Percentiles rank a stretch among this genome's conserved stretches.
These are phyloP conservation scores for Gracilaria caudata DNA, from an alignment of 23 red algal genomes.

Conservation along the genomic window DNA sequence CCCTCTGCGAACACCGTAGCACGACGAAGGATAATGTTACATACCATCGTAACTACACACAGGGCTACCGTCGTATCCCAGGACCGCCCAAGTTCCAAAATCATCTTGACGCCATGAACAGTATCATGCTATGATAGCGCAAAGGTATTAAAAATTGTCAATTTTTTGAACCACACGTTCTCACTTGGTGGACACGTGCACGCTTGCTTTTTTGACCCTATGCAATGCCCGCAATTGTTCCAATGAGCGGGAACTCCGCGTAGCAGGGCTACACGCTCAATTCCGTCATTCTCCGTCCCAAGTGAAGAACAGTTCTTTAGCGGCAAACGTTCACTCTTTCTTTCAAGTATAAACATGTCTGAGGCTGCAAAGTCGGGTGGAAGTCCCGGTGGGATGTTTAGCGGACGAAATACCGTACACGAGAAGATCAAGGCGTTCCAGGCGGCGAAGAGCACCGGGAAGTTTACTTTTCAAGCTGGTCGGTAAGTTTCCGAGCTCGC, in stretches of 20 bases:
- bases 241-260: too few relatives aligned
- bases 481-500: slow-evolving; percentile 36
- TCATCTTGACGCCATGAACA: too few relatives aligned
- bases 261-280: too few relatives aligned
- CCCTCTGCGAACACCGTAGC: too few relatives aligned
- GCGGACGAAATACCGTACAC: slow-evolving; percentile 29
- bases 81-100: too few relatives aligned
- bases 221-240: too few relatives aligned
- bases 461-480: slow-evolving; percentile 63
- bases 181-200: background rate
- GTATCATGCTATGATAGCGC: too few relatives aligned
- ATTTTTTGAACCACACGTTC: slow-evolving; percentile 2
- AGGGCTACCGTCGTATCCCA: too few relatives aligned
- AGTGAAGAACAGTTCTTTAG: background rate
- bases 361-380: slow-evolving; percentile 8
- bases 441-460: slow-evolving; percentile 53
- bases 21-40: too few relatives aligned
- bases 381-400: slow-evolving; percentile 1
- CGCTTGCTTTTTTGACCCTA: background rate
- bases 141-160: background rate
- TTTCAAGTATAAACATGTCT: background rate
- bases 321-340: background rate
- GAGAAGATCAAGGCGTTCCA: slow-evolving; percentile 46
- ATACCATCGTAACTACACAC: too few relatives aligned
- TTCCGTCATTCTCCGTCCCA: too few relatives aligned